Conservation (phyloP, 2,329 filamentous ascomycete genomes). For the Fusarium pseudonygamai region DNA sequence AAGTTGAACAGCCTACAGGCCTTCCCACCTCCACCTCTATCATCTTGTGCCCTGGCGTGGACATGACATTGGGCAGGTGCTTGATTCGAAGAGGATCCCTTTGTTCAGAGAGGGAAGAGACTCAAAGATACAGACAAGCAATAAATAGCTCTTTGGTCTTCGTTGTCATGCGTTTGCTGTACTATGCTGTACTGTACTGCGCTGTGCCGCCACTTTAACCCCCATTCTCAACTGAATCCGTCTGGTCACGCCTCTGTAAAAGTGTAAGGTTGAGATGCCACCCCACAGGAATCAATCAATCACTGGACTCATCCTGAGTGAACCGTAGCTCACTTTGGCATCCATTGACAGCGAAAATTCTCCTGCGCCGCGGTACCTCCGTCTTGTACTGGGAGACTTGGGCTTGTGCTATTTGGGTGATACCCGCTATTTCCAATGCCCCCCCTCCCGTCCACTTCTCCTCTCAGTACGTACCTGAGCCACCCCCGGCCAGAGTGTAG, state of each 20-base stretch:
- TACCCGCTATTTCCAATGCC: slow-evolving; percentile 13
- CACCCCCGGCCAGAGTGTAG: background rate
- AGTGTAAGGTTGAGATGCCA: slow-evolving; percentile 13
- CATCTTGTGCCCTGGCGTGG: slow-evolving; percentile 6
- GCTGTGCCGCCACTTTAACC: slow-evolving; percentile 10
- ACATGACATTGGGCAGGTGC: slow-evolving; percentile 25
- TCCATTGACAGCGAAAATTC: slow-evolving; percentile 22
- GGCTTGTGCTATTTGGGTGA: slow-evolving; percentile 19
- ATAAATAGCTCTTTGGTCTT: background rate
- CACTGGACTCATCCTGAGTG: background rate
- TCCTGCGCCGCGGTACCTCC: slow-evolving; percentile 41
- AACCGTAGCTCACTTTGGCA: background rate
- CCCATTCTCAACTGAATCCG: slow-evolving; percentile 14
- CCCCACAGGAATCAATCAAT: slow-evolving; percentile 25
- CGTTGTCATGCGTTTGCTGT: background rate
- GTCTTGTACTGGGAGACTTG: slow-evolving; percentile 39
- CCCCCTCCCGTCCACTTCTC: background rate
- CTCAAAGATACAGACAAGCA: slow-evolving; percentile 14
- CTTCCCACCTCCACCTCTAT: slow-evolving; percentile 17
- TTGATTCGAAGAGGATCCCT: slow-evolving; percentile 6
- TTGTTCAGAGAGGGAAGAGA: slow-evolving; percentile 8
- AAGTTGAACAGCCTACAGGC: slow-evolving; percentile 14
- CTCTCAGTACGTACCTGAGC: slow-evolving; percentile 21
- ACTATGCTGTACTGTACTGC: background rate
- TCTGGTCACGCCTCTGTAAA: slow-evolving; percentile 18